Percentiles rank a stretch among this genome's conserved stretches.
Conservation (phyloP, 2,329 filamentous ascomycete species). For the Coniochaeta sp. region DNA sequence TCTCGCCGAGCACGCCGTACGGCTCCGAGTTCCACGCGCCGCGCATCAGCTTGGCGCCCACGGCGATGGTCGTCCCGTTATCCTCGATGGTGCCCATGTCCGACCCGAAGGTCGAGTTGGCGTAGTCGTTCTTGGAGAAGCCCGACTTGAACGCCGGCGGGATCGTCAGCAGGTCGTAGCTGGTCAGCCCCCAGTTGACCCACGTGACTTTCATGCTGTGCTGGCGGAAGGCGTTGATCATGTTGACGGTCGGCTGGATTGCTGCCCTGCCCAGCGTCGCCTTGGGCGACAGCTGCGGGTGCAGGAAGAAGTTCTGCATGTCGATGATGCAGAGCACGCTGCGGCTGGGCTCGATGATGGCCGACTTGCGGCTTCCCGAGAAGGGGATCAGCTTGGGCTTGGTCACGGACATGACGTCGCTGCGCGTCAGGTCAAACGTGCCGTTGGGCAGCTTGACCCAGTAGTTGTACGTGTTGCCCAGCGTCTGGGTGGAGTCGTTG, state of each 20-base stretch:
- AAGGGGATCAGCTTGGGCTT: constrained; percentile 20
- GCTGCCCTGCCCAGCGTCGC: constrained; percentile 15
- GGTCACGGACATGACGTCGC: constrained; percentile 16
- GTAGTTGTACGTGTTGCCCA: constrained; percentile 26
- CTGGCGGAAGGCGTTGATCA: constrained; percentile 17
- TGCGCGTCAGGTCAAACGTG: constrained; percentile 22
- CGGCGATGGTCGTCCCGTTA: constrained; percentile 15
- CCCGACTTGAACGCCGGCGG: constrained; percentile 18
- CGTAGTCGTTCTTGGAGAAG: constrained; percentile 14
- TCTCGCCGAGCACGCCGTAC: constrained; percentile 17
- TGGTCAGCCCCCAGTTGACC: constrained; percentile 21
- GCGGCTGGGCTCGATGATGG: constrained; percentile 17
- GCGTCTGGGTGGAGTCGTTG: constrained; percentile 4
- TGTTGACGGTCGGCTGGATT: constrained; percentile 19
- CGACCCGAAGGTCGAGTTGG: constrained; percentile 16
- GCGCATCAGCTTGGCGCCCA: constrained; percentile 17
- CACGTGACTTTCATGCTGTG: constrained; percentile 19
- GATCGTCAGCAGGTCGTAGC: constrained; percentile 20
- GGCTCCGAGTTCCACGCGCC: constrained; percentile 21
- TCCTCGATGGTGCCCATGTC: constrained; percentile 19
- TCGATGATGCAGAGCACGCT: constrained; percentile 19
- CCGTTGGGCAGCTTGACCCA: constrained; percentile 16
- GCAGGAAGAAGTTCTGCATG: constrained; percentile 23
- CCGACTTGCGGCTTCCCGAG: constrained; percentile 14
- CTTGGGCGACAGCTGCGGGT: constrained; percentile 16